Evolutionary conservation across 148 eudicot genomes (phyloP).

Genomic region (Salicornia ramosissima): DNA sequence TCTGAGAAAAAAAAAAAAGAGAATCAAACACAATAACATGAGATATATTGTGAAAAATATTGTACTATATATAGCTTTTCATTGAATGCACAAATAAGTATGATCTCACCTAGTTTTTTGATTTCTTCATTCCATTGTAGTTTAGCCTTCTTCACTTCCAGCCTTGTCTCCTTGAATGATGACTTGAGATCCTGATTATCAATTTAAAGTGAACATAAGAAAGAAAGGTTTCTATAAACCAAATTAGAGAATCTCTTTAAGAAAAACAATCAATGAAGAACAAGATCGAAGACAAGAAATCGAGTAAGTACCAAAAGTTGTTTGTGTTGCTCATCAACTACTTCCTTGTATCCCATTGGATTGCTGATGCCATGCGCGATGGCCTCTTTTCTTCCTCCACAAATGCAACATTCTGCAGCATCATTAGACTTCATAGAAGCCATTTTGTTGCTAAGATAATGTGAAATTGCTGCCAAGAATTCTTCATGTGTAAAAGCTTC

Average conservation of each 20-base stretch:
- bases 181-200: conserved; percentile 56
- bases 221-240: neutral
- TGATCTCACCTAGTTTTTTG: conserved; percentile 58
- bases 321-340: conserved; percentile 55
- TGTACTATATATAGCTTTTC: neutral
- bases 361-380: conserved; percentile 15
- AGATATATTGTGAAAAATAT: neutral
- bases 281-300: neutral
- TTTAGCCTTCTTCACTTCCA: conserved; percentile 48
- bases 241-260: neutral
- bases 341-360: conserved; percentile 28
- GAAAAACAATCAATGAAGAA: neutral
- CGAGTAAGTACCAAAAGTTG: conserved; percentile 51
- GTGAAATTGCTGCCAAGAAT: conserved; percentile 54
- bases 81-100: neutral
- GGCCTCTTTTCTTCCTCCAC: conserved; percentile 56
- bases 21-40: neutral
- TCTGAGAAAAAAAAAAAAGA: conserved; percentile 37
- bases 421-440: conserved; percentile 41
- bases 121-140: conserved; percentile 68
- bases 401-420: conserved; percentile 51
- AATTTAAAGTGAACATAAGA: neutral
- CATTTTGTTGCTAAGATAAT: conserved; percentile 52
- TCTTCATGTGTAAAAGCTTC: conserved; percentile 49
- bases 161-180: conserved; percentile 44